Evolutionary conservation across 2,329 filamentous ascomycete species (phyloP).

Genomic region (Beauveria varroae): DNA sequence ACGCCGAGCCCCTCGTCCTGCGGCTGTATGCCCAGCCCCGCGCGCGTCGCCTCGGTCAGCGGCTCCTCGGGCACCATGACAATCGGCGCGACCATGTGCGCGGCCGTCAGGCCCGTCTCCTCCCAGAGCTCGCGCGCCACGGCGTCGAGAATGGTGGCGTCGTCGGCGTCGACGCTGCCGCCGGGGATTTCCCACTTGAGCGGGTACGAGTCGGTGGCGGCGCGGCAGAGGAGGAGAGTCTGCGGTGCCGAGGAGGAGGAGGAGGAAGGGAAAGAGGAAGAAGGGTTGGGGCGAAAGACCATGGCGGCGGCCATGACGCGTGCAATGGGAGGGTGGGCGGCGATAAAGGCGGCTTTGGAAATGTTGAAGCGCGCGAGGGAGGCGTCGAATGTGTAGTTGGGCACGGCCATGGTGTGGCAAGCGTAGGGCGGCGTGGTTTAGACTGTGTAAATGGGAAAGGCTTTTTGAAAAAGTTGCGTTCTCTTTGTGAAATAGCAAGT

Average conservation of each 20-base stretch:
- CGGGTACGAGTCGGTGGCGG: slow-evolving; percentile 15
- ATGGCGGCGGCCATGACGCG: slow-evolving; percentile 17
- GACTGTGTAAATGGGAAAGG: no score
- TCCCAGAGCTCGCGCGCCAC: slow-evolving; percentile 40
- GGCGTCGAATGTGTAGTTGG: slow-evolving; percentile 11
- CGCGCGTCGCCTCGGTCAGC: background rate
- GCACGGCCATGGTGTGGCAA: background rate
- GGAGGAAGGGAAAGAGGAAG: background rate
- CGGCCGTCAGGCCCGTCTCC: slow-evolving; percentile 32
- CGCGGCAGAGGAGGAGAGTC: slow-evolving; percentile 14
- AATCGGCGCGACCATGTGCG: slow-evolving; percentile 18
- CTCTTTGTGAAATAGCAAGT: no score
- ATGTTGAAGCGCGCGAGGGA: slow-evolving; percentile 12
- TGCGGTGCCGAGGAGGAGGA: background rate
- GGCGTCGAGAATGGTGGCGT: slow-evolving; percentile 27
- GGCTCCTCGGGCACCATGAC: slow-evolving; percentile 6
- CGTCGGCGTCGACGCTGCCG: slow-evolving; percentile 33
- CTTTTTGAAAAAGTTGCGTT: no score
- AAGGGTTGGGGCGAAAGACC: slow-evolving; percentile 13
- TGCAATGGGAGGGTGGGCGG: slow-evolving; percentile 13
- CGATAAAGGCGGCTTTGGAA: slow-evolving; percentile 11
- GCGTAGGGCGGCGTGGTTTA: background rate
- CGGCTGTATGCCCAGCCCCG: slow-evolving; percentile 9
- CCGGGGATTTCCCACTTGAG: slow-evolving; percentile 17
- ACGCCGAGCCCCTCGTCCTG: slow-evolving; percentile 17